Percentiles rank a stretch among this genome's conserved stretches.
phyloP scores from a whole-genome alignment of 495 filamentous ascomycete species.

The Cercophora newfieldiana region DNA sequence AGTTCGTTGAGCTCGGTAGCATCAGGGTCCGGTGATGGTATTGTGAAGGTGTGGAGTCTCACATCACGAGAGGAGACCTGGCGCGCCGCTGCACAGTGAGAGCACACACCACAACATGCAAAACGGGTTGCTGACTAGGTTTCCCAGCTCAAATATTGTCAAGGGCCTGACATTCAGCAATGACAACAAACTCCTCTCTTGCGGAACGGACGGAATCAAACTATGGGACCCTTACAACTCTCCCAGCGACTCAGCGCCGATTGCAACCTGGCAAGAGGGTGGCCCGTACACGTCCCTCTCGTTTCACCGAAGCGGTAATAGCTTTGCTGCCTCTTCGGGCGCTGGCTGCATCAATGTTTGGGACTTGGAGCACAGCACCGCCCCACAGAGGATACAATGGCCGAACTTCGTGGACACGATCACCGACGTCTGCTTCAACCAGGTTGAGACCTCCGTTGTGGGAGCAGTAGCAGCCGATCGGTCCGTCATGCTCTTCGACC shows the following conservation, averaged over 20 bases:
- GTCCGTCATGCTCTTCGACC: slow-evolving; percentile 78
- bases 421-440: slow-evolving; percentile 85
- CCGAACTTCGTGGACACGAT: slow-evolving; percentile 90
- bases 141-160: slow-evolving; percentile 64
- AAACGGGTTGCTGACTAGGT: background rate
- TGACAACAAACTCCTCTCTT: slow-evolving; percentile 83
- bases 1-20: slow-evolving; percentile 69
- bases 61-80: slow-evolving; percentile 76
- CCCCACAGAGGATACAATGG: slow-evolving; percentile 81
- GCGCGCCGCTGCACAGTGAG: slow-evolving; percentile 71
- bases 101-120: background rate
- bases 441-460: slow-evolving; percentile 86
- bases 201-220: slow-evolving; percentile 85
- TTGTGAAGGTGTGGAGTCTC: slow-evolving; percentile 94
- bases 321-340: slow-evolving; percentile 75
- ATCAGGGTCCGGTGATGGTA: slow-evolving; percentile 79
- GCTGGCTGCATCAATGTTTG: slow-evolving; percentile 86
- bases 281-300: slow-evolving; percentile 82
- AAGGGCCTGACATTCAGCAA: slow-evolving; percentile 88
- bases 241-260: slow-evolving; percentile 58
- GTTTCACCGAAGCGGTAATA: slow-evolving; percentile 69
- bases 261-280: slow-evolving; percentile 79
- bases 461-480: slow-evolving; percentile 82
- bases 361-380: slow-evolving; percentile 64
- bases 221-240: slow-evolving; percentile 87